Evolutionary conservation across 2,329 filamentous ascomycete species (phyloP), one percentile per base, ranked within the genome.

Genomic region (Neonectria sp.): DNA sequence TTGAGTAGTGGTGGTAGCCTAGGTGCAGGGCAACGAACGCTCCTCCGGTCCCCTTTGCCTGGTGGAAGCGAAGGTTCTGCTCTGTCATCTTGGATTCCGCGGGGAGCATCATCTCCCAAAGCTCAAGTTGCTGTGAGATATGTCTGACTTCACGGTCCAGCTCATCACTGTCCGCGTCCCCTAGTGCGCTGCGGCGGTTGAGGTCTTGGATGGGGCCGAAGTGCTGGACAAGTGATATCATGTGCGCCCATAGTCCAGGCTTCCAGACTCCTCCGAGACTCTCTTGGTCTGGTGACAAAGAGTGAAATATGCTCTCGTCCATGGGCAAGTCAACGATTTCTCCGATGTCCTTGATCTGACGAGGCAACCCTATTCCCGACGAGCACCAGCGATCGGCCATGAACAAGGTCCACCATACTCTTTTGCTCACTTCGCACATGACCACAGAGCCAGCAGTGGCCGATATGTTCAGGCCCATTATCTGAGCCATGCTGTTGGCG

Each of bases 21-120:
- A 82, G 62, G 58, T 82, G 80, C n/a, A 82, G 68, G 15, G 79
- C 77, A 3, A 82, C 69, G 29, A 82, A 81, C 0, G 74, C 67
- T 0, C 79, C 73, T 8, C 80, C 81, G 1, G 75, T 69, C 8
- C 78, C 76, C 13, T 55, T 60, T 21, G 51, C 13, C 24, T 45
- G 31, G 17, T 82, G 76, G 2, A 43, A 46, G 6, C 71, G 48
- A 8, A 80, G 65, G 37, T 76, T 80, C 25, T 64, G 21, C 1
- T 37, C 31, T 2, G 40, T 64, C 55, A 74, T 65, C 24, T 66
- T 65, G 12, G 48, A 31, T 2, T 67, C 55, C 0, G 12, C 4
- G 0, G 73, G 72, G 0, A 75, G 51, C 31, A 58, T 63, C n/a
- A 60, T 31, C 21, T 64, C 53, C 73, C 73, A 75, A 3, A 29